Percentiles rank a stretch among this genome's conserved stretches.
phyloP scores from a whole-genome alignment of 2,329 filamentous ascomycete species.

The Microcyclosporella mali region DNA sequence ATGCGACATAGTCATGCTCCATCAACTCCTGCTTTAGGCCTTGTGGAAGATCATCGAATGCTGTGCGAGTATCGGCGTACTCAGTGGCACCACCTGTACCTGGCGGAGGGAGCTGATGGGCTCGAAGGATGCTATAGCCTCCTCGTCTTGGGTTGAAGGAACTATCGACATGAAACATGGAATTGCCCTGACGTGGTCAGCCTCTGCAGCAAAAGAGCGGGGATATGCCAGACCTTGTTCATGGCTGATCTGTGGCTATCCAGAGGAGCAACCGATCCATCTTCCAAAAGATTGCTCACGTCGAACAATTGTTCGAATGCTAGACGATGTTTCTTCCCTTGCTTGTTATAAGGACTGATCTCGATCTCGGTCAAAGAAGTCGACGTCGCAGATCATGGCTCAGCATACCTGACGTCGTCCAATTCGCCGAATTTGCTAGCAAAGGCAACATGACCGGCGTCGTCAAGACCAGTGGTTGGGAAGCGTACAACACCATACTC shows the following conservation, averaged over 20 bases:
- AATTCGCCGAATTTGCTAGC: constrained; percentile 48
- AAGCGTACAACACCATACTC: constrained; percentile 51
- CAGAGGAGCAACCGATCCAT: constrained; percentile 40
- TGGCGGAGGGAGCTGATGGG: constrained; percentile 44
- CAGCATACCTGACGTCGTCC: constrained; percentile 40
- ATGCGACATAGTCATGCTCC: constrained; percentile 41
- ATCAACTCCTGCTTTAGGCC: constrained; percentile 33
- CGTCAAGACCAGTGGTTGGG: constrained; percentile 46
- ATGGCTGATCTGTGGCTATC: constrained; percentile 34
- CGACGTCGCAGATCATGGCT: too few species aligned
- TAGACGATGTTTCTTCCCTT: constrained; percentile 45
- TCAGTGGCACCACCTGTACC: constrained; percentile 47
- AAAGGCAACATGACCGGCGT: constrained; percentile 48
- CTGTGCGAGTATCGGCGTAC: constrained; percentile 49
- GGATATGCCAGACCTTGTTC: constrained; percentile 19
- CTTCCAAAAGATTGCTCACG: constrained; percentile 49
- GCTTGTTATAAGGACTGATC: constrained; percentile 41
- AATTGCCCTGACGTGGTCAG: constrained; percentile 30
- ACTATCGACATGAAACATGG: constrained; percentile 50
- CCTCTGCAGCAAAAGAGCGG: background rate
- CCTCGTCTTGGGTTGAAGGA: constrained; percentile 52
- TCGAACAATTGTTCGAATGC: constrained; percentile 51
- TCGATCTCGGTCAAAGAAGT: too few species aligned
- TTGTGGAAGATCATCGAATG: constrained; percentile 43
- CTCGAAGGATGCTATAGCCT: constrained; percentile 47